A percentile compares a stretch with the other conserved stretches of the same genome.
These are phyloP conservation scores for Podila horticola DNA, from an alignment of 192 early-diverging fungal species.

Conservation along the genomic window DNA sequence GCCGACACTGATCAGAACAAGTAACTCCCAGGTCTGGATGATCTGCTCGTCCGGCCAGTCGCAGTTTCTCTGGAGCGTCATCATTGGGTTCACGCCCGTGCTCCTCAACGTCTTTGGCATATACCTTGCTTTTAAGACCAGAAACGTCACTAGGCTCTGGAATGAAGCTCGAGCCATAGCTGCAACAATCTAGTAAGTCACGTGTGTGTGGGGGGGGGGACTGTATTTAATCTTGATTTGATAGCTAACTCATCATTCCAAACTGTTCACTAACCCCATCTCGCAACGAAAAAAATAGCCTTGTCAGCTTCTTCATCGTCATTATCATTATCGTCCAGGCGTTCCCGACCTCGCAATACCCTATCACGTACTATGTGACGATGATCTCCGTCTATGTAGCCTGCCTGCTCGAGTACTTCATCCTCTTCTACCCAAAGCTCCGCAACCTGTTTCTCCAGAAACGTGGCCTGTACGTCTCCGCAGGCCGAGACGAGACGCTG, in stretches of 20 bases:
- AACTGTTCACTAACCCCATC: no score
- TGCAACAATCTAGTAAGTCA: slow-evolving; percentile 23
- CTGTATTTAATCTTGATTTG: no score
- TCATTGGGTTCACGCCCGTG: slow-evolving; percentile 4
- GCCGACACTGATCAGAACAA: slow-evolving; percentile 6
- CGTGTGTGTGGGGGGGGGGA: no score
- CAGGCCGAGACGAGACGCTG: slow-evolving; percentile 13
- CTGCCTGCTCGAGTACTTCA: slow-evolving; percentile 15
- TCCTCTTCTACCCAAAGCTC: slow-evolving; percentile 32
- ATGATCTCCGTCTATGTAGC: slow-evolving; percentile 11
- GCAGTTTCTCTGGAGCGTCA: not conserved
- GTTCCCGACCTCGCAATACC: slow-evolving; percentile 9
- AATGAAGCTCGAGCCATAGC: slow-evolving; percentile 38
- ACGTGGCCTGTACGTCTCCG: slow-evolving; percentile 26
- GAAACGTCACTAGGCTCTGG: slow-evolving; percentile 32
- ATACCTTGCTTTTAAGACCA: slow-evolving; percentile 31
- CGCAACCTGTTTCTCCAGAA: slow-evolving; percentile 31
- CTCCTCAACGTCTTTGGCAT: slow-evolving; percentile 25
- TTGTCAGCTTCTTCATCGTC: slow-evolving; percentile 31
- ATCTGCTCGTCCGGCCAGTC: not conserved
- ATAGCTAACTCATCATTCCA: no score
- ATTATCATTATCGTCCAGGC: slow-evolving; percentile 29
- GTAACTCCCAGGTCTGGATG: slow-evolving; percentile 14
- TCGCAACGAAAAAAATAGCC: slow-evolving; percentile 1
- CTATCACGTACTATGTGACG: slow-evolving; percentile 24